Evolutionary conservation across 257 asterid species (phyloP).

Genomic region (Solanum chiquidenum): DNA sequence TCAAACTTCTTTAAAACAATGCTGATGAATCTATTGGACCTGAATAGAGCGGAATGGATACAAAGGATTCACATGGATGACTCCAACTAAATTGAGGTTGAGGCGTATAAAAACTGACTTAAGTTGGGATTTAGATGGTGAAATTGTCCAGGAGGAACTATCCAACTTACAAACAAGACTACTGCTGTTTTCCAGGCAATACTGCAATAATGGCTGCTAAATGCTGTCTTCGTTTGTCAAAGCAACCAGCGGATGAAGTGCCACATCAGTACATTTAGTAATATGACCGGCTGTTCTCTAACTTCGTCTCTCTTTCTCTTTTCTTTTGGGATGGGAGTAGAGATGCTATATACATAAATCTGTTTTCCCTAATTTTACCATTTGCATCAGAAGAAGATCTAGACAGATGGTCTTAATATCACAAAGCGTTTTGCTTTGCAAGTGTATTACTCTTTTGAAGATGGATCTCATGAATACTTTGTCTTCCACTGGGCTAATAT

Average conservation of each 20-base stretch:
- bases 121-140: background rate
- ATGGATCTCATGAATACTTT: slow-evolving; percentile 54
- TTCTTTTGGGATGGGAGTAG: background rate
- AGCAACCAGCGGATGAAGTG: background rate
- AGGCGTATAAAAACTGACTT: background rate
- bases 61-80: background rate
- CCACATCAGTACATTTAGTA: background rate
- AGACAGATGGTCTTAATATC: background rate
- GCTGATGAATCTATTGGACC: background rate
- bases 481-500: slow-evolving; percentile 34
- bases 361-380: background rate
- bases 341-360: background rate
- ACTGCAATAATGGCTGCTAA: background rate
- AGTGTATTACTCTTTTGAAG: slow-evolving; percentile 39
- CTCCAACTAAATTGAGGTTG: background rate
- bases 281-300: background rate
- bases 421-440: background rate
- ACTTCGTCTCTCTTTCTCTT: background rate
- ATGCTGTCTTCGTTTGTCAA: background rate
- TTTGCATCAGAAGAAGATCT: background rate
- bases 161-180: background rate
- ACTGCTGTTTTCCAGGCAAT: background rate
- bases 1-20: background rate
- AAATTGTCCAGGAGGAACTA: background rate
- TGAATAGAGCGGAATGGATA: background rate